phyloP scores from a whole-genome alignment of 768 basidiomycete species.

The Trametes maxima region DNA sequence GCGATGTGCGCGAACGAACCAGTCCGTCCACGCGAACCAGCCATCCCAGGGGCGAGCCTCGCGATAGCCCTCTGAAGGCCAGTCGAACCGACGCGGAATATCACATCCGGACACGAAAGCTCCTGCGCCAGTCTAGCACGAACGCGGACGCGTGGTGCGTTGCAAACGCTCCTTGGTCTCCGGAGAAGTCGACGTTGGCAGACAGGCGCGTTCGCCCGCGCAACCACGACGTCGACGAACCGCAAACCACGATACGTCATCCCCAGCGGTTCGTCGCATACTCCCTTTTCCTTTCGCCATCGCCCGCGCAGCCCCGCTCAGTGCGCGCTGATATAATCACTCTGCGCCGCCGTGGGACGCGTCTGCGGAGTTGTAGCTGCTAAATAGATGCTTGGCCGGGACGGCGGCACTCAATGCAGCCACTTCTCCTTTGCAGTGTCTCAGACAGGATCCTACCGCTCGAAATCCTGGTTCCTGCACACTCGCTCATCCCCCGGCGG shows the following conservation, averaged over 20 bases:
- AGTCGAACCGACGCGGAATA: neutral
- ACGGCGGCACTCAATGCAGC: too few relatives aligned
- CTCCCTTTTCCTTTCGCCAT: neutral
- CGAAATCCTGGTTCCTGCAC: too few relatives aligned
- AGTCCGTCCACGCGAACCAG: neutral
- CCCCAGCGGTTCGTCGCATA: neutral
- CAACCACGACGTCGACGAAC: neutral
- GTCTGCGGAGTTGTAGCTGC: too few relatives aligned
- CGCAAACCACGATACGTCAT: conserved; percentile 14
- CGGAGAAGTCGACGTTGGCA: conserved; percentile 11
- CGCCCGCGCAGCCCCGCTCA: too few relatives aligned
- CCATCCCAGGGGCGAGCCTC: neutral
- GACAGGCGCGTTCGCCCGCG: neutral
- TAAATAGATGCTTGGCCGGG: too few relatives aligned
- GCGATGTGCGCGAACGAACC: neutral
- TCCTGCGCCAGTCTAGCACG: neutral
- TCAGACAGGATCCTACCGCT: too few relatives aligned
- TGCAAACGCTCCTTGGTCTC: conserved; percentile 14
- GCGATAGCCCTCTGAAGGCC: neutral
- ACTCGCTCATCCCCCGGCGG: too few relatives aligned
- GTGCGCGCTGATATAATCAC: too few relatives aligned
- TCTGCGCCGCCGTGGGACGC: too few relatives aligned
- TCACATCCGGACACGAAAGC: neutral
- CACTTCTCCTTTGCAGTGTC: too few relatives aligned
- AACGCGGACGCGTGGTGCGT: neutral